Conservation (phyloP, 1,139 yeast species). For the Sugiyamaella neomexicana region DNA sequence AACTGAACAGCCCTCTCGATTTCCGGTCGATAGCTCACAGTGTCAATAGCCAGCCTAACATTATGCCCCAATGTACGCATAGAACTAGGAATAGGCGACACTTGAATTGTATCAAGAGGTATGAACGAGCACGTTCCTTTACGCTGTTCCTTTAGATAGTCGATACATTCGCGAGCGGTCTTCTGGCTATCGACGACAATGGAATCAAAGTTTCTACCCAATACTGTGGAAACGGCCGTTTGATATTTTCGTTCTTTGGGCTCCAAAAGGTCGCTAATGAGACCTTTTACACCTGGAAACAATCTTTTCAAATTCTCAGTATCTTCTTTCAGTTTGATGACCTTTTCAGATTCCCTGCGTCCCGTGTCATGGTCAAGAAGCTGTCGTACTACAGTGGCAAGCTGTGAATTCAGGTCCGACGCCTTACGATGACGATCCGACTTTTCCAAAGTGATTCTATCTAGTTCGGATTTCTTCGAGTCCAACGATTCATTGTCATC, state of each 20-base stretch:
- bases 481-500: constrained; percentile 39
- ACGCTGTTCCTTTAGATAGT: constrained; percentile 80
- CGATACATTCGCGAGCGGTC: constrained; percentile 81
- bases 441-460: constrained; percentile 47
- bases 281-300: constrained; percentile 80
- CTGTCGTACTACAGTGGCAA: constrained; percentile 60
- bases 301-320: constrained; percentile 64
- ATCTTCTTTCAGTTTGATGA: constrained; percentile 68
- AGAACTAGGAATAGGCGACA: constrained; percentile 54
- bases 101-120: constrained; percentile 80
- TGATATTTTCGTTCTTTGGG: constrained; percentile 79
- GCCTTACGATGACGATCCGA: constrained; percentile 53
- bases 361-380: constrained; percentile 73
- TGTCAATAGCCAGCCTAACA: constrained; percentile 64
- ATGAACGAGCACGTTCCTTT: constrained; percentile 84
- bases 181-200: constrained; percentile 75
- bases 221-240: constrained; percentile 70
- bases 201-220: constrained; percentile 80
- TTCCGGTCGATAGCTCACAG: constrained; percentile 66
- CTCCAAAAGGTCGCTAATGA: constrained; percentile 74
- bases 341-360: constrained; percentile 73
- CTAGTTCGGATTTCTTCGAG: constrained; percentile 48
- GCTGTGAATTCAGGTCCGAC: constrained; percentile 57
- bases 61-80: constrained; percentile 57
- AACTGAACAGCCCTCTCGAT: constrained; percentile 79